Base-by-base conservation (phyloP, 352 stramenopile species). In the Phytophthora palmivora region DNA sequence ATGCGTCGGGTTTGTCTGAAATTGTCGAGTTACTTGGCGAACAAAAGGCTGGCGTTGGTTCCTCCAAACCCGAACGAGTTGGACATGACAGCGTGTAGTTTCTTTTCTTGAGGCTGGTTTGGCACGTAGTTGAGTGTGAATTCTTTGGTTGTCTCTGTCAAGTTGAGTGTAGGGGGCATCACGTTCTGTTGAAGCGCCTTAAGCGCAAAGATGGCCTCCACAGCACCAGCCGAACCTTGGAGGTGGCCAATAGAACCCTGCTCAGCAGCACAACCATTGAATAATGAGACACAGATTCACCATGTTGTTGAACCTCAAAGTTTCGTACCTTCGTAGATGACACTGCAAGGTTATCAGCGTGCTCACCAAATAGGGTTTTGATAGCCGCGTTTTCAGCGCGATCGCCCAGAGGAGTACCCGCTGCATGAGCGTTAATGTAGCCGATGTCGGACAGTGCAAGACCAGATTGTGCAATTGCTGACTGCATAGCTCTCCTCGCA, bases 21-120 rank as follows among this genome's bases (percentile, higher is more conserved):
- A 28, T 28, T 28, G 24, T 28, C 6, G 24, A 28, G 24, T 6
- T 62, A 89, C 64, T 86, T 89, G 37, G 78, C 64, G 44, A 92
- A 92, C 46, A 76, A 82, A 8, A 92, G 60, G 50, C 74, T 88
- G 21, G 82, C 87, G 84, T 99, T 99, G 16, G 94, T 98, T 28
- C 97, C 97, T 42, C 96, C 96, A 76, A 99, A 99, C 10, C 96
- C 97, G 81, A 98, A 99, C 21, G 92, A 98, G 70, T 98, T 99
- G n/a, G 79, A 92, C 36, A 98, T 67, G 7, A 93, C 91, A 15
- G 82, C 74, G 19, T 84, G 61, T 11, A 97, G 50, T 16, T 87
- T 55, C n/a, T 86, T 81, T 58, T 93, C 74, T 39, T 89, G 79
- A 5, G 77, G 72, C 14, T 66, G 45, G 22, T 78, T 74, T 11